A percentile compares a stretch with the other conserved stretches of the same genome.
These are phyloP conservation scores for Ceratocystis cacaofunesta DNA, from an alignment of 2,329 filamentous ascomycete species.

Conservation along the genomic window DNA sequence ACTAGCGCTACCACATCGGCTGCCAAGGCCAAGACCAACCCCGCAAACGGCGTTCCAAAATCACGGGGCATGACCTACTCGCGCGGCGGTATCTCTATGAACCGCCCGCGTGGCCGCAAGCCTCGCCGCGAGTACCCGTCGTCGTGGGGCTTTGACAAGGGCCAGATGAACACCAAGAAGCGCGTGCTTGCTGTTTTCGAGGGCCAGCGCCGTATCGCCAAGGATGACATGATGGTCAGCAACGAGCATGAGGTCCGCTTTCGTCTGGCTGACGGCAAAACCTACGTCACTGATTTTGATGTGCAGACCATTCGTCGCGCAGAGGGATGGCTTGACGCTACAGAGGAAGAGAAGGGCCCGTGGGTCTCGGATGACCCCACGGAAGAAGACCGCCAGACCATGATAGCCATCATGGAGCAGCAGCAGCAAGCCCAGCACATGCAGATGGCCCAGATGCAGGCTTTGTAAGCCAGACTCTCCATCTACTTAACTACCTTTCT, in stretches of 20 bases:
- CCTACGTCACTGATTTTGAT: constrained; percentile 86
- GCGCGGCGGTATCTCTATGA: constrained; percentile 52
- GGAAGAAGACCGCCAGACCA: constrained; percentile 43
- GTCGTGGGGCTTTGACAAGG: constrained; percentile 81
- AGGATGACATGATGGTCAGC: constrained; percentile 98
- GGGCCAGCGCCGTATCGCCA: constrained; percentile 72
- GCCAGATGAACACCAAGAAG: constrained; percentile 98
- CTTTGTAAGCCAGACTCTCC: not conserved
- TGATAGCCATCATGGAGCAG: constrained; percentile 23
- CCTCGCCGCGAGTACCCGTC: constrained; percentile 86
- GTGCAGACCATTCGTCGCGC: constrained; percentile 77
- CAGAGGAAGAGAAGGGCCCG: constrained; percentile 71
- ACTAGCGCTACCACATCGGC: constrained; percentile 32
- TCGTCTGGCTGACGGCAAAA: constrained; percentile 56
- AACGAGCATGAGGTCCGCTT: constrained; percentile 88
- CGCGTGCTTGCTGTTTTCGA: constrained; percentile 88
- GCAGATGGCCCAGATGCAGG: not conserved
- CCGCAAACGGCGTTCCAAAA: constrained; percentile 44
- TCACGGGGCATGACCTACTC: constrained; percentile 64
- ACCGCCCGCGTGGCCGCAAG: constrained; percentile 58
- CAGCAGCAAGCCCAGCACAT: not conserved
- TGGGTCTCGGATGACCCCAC: constrained; percentile 65
- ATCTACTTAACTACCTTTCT: not conserved
- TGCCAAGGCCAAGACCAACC: constrained; percentile 43
- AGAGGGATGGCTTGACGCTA: constrained; percentile 67